A percentile compares a stretch with the other conserved stretches of the same genome.
These are phyloP conservation scores for Boletus coccyginus DNA, from an alignment of 768 basidiomycete species.

Conservation along the genomic window DNA sequence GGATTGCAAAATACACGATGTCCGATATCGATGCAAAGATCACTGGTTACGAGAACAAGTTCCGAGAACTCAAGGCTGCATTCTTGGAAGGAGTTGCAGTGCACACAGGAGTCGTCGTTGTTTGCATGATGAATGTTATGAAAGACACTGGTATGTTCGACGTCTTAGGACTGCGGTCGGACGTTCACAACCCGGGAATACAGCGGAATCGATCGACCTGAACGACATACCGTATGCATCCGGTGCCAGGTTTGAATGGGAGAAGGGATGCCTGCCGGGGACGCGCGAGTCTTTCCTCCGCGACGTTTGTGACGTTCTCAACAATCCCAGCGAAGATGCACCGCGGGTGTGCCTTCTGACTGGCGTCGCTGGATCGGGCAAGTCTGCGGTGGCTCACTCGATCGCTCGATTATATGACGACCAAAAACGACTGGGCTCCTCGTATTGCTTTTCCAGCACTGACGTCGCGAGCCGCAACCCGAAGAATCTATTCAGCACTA, in stretches of 20 bases:
- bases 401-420: slow-evolving; percentile 1
- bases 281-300: neutral
- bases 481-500: slow-evolving; percentile 23
- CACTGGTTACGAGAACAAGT: too few species aligned
- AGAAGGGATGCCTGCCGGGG: neutral
- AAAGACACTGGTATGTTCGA: too few species aligned
- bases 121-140: too few species aligned
- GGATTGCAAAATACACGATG: too few species aligned
- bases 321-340: neutral
- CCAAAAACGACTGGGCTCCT: neutral
- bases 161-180: too few species aligned
- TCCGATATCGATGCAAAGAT: too few species aligned
- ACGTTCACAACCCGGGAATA: neutral
- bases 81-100: too few species aligned
- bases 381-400: neutral
- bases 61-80: too few species aligned
- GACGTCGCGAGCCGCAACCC: slow-evolving; percentile 5
- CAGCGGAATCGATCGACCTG: neutral
- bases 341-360: slow-evolving; percentile 11
- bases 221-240: too few species aligned
- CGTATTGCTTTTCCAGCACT: slow-evolving; percentile 12
- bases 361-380: slow-evolving; percentile 13
- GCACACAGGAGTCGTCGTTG: too few species aligned
- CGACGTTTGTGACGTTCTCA: neutral
- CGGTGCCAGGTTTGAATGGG: neutral